Percentiles rank a stretch among this genome's conserved stretches.
These are phyloP conservation scores for Hibiscus trionum DNA, from an alignment of 345 rosid species.

Conservation along the genomic window DNA sequence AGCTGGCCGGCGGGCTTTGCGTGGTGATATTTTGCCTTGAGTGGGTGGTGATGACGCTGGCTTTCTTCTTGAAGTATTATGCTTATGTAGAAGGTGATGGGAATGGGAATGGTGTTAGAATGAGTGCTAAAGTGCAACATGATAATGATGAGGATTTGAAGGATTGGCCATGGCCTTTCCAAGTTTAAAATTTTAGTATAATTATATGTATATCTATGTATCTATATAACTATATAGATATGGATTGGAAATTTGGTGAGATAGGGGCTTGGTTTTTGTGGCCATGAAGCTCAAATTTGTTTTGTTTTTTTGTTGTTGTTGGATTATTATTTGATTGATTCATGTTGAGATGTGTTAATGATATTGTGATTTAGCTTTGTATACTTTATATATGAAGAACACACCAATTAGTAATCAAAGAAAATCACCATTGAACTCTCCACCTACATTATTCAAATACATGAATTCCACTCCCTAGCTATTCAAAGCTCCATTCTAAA, in stretches of 20 bases:
- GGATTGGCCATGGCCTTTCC: slow-evolving; percentile 83
- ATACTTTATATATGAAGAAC: no score
- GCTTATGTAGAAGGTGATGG: slow-evolving; percentile 44
- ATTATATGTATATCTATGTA: not conserved
- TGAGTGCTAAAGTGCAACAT: slow-evolving; percentile 57
- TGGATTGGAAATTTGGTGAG: not conserved
- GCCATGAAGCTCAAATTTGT: not conserved
- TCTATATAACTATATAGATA: not conserved
- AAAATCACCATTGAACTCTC: no score
- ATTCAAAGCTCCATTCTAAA: no score
- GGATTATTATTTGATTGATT: not conserved
- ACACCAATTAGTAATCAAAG: no score
- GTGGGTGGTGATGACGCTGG: slow-evolving; percentile 84
- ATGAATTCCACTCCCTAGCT: no score
- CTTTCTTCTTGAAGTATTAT: slow-evolving; percentile 78
- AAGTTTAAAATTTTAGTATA: slow-evolving; percentile 29
- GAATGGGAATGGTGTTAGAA: slow-evolving; percentile 24
- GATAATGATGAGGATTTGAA: slow-evolving; percentile 44
- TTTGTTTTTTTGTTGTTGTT: not conserved
- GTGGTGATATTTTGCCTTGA: slow-evolving; percentile 66
- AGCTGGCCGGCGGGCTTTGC: slow-evolving; percentile 72
- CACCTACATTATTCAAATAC: no score
- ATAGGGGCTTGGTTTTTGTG: no score
- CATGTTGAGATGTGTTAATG: not conserved
- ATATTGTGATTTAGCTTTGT: not conserved